Conservation (phyloP, 2,329 filamentous ascomycete species). For the Coleophoma eucalyptorum region DNA sequence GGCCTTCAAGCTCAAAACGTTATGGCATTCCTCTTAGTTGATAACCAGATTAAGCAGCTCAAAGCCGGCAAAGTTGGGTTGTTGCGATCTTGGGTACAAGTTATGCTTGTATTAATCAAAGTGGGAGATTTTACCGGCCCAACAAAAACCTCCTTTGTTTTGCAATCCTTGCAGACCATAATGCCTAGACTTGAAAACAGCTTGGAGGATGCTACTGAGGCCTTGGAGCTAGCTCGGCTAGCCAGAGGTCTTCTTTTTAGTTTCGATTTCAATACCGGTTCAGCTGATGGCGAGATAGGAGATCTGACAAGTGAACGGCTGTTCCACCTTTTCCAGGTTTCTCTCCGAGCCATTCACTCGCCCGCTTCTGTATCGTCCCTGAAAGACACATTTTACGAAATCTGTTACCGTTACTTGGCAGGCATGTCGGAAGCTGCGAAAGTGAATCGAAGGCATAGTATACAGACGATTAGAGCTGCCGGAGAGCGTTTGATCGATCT, state of each 20-base stretch:
- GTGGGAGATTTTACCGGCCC: conserved; percentile 74
- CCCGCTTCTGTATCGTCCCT: conserved; percentile 68
- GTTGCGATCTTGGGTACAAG: conserved; percentile 78
- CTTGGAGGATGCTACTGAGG: conserved; percentile 63
- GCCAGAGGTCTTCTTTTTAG: conserved; percentile 69
- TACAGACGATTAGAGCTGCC: conserved; percentile 71
- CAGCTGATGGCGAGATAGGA: conserved; percentile 45
- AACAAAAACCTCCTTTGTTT: conserved; percentile 70
- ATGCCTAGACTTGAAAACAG: conserved; percentile 82
- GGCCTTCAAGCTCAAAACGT: conserved; percentile 58
- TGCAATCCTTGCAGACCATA: conserved; percentile 83
- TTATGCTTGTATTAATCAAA: conserved; percentile 79
- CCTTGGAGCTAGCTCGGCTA: conserved; percentile 73
- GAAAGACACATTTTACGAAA: conserved; percentile 84
- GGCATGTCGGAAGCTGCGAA: conserved; percentile 57
- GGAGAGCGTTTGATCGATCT: conserved; percentile 81
- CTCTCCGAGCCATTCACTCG: conserved; percentile 73
- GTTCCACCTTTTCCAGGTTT: conserved; percentile 86
- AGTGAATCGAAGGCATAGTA: conserved; percentile 45
- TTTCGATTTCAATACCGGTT: conserved; percentile 53
- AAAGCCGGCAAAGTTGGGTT: conserved; percentile 53
- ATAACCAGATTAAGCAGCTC: conserved; percentile 61
- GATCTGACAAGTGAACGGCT: conserved; percentile 85
- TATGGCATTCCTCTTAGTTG: conserved; percentile 55
- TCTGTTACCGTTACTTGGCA: conserved; percentile 81